Evolutionary conservation across 2,329 filamentous ascomycete genomes (phyloP), one percentile per base, ranked within the genome.

Genomic region (Drechslerella stenobrocha): DNA sequence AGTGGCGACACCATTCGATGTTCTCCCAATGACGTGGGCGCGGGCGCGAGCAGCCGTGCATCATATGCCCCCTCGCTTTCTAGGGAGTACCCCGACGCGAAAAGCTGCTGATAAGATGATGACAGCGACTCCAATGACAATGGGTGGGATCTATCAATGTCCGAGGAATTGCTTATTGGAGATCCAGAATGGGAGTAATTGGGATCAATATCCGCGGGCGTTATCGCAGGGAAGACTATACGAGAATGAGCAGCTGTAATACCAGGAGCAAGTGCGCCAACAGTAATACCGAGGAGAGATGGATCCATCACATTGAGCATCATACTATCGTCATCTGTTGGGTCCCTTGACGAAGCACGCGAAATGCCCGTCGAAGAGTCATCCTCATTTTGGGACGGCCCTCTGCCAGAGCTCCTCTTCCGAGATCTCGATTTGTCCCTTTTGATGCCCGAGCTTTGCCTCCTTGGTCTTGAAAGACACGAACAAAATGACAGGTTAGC

Each of bases 341-440:
- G 22, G 20, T 67, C 63, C 37, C 42, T 51, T 18, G 63, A 67
- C 37, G 63, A 67, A 46, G 63, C 63, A 55, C 63, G 58, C 8
- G 63, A 67, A 32, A 67, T 53, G 26, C 63, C 56, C 3, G 63
- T 67, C 2, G 56, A 61, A 18, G 56, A 61, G 45, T 63, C 64
- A 46, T 63, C 64, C 11, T 69, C 57, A 28, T 69, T 61, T 48
- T 61, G 56, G 3, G 56, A 69, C 13, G 56, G 37, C 20, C 64
- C 35, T 30, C 64, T 52, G 24, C 52, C 52, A 24, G n/a, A 11
- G 26, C 57, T 63, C 47, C 57, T 69, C 51, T 69, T 69, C 26
- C 64, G 53, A 45, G 64, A 57, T 34, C 58, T 69, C 26, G 56
- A 63, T 30, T 63, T 69, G 13, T 69, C 56, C 63, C 56, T 69